phyloP scores from a whole-genome alignment of 345 rosid species.

The Microthlaspi erraticum region DNA sequence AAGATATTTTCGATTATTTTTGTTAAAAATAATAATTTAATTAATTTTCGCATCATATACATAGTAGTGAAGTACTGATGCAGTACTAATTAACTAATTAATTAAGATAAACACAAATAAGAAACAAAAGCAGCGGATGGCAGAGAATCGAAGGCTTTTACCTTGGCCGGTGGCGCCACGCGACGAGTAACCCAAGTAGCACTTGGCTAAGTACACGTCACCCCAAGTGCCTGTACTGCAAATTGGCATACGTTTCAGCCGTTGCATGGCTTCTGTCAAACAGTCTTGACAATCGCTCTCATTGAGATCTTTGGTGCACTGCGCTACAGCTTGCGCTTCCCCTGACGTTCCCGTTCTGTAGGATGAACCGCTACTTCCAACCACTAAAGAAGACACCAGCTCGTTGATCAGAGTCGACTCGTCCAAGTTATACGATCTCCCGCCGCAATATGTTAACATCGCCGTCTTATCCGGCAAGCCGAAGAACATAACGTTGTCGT shows the following conservation, averaged over 20 bases:
- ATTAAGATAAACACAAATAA: too few species aligned
- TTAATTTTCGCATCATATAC: too few species aligned
- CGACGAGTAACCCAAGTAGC: constrained; percentile 66
- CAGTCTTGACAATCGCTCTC: constrained; percentile 74
- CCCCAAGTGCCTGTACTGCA: constrained; percentile 62
- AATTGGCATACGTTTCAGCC: constrained; percentile 54
- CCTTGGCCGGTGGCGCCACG: constrained; percentile 44
- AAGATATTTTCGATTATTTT: too few species aligned
- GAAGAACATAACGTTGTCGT: constrained; percentile 56
- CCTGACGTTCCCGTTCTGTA: too few species aligned
- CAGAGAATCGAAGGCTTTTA: neutral
- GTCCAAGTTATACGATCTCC: constrained; percentile 55
- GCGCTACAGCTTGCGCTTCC: constrained; percentile 57
- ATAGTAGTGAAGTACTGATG: too few species aligned
- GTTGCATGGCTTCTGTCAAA: constrained; percentile 65
- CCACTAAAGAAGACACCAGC: too few species aligned
- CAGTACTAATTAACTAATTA: too few species aligned
- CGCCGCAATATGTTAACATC: constrained; percentile 56
- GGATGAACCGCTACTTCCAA: too few species aligned
- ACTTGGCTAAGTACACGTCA: constrained; percentile 76
- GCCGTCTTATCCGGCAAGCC: constrained; percentile 54
- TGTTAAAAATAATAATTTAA: too few species aligned
- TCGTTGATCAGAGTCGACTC: constrained; percentile 46
- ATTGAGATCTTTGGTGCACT: constrained; percentile 76
- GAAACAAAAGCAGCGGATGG: too few species aligned